phyloP scores from a whole-genome alignment of 257 asterid genomes.

The Gardenia jasminoides region DNA sequence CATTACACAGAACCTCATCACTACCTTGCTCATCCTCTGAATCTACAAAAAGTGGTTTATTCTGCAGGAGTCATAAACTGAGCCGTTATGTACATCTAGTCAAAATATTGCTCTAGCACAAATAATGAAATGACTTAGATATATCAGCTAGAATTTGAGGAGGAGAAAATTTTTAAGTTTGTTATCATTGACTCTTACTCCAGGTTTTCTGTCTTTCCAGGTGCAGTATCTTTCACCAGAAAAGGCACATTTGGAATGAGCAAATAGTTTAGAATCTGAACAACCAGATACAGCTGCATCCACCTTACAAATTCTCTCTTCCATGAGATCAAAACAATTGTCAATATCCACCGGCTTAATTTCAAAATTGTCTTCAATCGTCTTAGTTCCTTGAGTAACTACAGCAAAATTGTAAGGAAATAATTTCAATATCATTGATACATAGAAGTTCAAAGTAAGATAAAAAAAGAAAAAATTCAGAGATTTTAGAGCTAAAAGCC shows the following conservation, averaged over 20 bases:
- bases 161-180: conserved; percentile 26
- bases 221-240: conserved; percentile 29
- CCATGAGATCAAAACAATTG: conserved; percentile 30
- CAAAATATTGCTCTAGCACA: conserved; percentile 2
- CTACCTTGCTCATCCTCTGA: conserved; percentile 52
- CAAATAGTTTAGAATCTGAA: conserved; percentile 22
- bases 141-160: conserved; percentile 20
- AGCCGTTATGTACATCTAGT: conserved; percentile 21
- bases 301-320: conserved; percentile 17
- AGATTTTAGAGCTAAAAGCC: background rate
- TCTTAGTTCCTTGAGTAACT: conserved; percentile 44
- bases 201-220: conserved; percentile 27
- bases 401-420: conserved; percentile 13
- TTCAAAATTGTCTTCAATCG: conserved; percentile 22
- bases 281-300: conserved; percentile 17
- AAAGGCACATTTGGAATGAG: conserved; percentile 17
- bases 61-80: conserved; percentile 40
- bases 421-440: background rate
- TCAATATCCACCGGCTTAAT: conserved; percentile 33
- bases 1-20: conserved; percentile 31
- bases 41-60: conserved; percentile 38
- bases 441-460: background rate
- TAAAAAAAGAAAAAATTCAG: no score
- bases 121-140: conserved; percentile 16
- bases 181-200: conserved; percentile 28